Evolutionary conservation across 164 flowering plant species (phyloP), one percentile per base, ranked within the genome.

Genomic region (Pachysandra terminalis): DNA sequence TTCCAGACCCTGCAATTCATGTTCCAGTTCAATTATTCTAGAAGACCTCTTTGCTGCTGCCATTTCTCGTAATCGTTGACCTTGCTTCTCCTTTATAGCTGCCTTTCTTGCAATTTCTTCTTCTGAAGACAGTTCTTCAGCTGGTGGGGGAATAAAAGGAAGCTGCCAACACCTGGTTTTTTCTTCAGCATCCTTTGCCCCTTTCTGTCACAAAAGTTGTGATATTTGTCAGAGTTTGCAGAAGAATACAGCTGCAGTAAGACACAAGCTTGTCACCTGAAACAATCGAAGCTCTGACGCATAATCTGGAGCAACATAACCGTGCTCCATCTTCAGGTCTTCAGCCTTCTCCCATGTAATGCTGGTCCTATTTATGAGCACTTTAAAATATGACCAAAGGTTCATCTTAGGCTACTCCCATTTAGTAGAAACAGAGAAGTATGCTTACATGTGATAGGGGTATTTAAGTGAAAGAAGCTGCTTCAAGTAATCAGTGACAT

Each of bases 301-400:
- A 82, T 95, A 92, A 79, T 92, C 95, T n/a, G 71, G 77, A 25
- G 99, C 88, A 68, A 95, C 79, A 71, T 88, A 95, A 75, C 99
- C 89, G 72, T 95, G 95, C 72, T 95, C 99, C 88, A 89, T 87
- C 80, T 93, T 96, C 79, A 96, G 84, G 72, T 91, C 97, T 85
- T 96, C 99, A 77, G 84, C 95, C 80, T 93, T 96, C 71, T 91
- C 99, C 99, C 98, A 93, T 53, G 95, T 85, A 69, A 96, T 73
- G 77, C 79, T 85, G 48, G 89, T 63, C 79, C 99, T 96, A 62
- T 74, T 60, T 56, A 59, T 64, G 54, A 51, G 26, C 40, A 71
- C 48, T 32, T 24, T 54, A 25, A 63, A 41, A 24, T 56, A 71
- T 57, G 48, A 71, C 21, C 35, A 68, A 35, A 63, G 57, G 26